These are phyloP conservation scores for Nakataea oryzae DNA, from an alignment of 2,329 filamentous ascomycete genomes.

Conservation along the genomic window DNA sequence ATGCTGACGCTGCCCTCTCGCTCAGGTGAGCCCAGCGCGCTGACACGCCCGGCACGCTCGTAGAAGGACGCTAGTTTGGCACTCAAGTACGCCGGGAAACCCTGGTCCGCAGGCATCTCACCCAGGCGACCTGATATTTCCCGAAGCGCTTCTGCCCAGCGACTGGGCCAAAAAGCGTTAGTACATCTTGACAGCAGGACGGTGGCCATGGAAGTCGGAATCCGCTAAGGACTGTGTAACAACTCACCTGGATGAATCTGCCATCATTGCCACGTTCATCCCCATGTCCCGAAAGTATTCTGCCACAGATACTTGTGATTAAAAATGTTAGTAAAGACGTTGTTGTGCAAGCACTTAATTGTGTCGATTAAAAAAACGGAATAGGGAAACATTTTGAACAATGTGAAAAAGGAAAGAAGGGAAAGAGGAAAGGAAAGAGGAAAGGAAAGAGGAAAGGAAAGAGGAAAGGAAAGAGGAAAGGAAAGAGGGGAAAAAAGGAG, in stretches of 20 bases:
- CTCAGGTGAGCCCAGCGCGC: constrained; percentile 78
- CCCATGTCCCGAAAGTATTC: constrained; percentile 98
- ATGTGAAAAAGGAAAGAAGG: too few relatives aligned
- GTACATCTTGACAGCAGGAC: background rate
- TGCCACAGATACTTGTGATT: constrained; percentile 41
- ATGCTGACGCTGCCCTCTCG: constrained; percentile 91
- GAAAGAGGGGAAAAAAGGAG: too few relatives aligned
- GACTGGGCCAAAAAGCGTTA: too few relatives aligned
- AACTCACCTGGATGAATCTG: constrained; percentile 95
- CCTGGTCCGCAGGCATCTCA: constrained; percentile 99
- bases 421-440: too few relatives aligned
- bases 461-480: too few relatives aligned
- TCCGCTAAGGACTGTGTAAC: too few relatives aligned
- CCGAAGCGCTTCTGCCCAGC: constrained; percentile 97
- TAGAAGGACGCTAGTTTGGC: constrained; percentile 98
- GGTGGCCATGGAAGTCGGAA: background rate
- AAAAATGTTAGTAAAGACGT: too few relatives aligned
- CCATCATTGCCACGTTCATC: constrained; percentile 99
- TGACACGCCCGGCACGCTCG: constrained; percentile 87
- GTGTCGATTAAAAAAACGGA: too few relatives aligned
- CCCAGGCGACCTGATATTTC: constrained; percentile 96
- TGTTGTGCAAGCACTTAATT: too few relatives aligned
- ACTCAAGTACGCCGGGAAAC: constrained; percentile 95
- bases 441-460: too few relatives aligned
- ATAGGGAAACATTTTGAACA: too few relatives aligned